Percentiles rank a stretch among this genome's conserved stretches.
Evolutionary conservation across 208 protist species (phyloP).

Genomic region (Eutreptiella sp.): DNA sequence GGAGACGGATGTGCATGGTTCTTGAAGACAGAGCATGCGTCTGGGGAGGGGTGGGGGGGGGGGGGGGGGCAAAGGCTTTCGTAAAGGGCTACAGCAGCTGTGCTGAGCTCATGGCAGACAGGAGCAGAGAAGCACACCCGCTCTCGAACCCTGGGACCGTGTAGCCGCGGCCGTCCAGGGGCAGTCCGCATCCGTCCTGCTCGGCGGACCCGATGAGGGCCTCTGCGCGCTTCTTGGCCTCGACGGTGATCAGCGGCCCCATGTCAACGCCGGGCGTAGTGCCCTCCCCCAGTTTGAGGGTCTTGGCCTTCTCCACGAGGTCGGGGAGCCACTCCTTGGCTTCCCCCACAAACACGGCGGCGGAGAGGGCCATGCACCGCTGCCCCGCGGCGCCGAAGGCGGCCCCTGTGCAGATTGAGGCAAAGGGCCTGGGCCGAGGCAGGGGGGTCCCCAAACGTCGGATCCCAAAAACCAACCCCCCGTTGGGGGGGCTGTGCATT

Average conservation of each 20-base stretch:
- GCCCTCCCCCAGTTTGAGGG: constrained; percentile 47
- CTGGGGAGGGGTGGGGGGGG: no score
- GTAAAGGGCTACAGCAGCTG: no score
- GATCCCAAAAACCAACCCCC: no score
- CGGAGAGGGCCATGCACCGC: constrained; percentile 85
- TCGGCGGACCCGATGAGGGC: constrained; percentile 51
- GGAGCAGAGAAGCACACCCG: no score
- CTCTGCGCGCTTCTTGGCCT: constrained; percentile 56
- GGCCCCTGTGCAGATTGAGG: no score
- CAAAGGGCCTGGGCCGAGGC: no score
- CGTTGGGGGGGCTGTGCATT: no score
- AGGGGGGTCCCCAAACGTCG: no score
- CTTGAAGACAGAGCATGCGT: no score
- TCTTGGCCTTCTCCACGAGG: constrained; percentile 47
- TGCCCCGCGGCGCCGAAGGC: constrained; percentile 82
- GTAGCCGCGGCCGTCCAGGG: constrained; percentile 55
- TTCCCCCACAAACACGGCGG: constrained; percentile 76
- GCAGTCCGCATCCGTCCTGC: constrained; percentile 49
- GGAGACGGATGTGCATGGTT: no score
- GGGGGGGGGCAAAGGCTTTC: no score
- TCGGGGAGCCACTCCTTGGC: constrained; percentile 56
- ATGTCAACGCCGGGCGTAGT: constrained; percentile 43
- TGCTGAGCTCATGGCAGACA: no score
- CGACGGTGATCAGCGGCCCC: constrained; percentile 63
- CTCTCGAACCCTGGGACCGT: constrained; percentile 48